Percentiles rank a stretch among this genome's conserved stretches.
phyloP scores from a whole-genome alignment of 805 yeast genomes.

The Yamadazyma nakazawae region DNA sequence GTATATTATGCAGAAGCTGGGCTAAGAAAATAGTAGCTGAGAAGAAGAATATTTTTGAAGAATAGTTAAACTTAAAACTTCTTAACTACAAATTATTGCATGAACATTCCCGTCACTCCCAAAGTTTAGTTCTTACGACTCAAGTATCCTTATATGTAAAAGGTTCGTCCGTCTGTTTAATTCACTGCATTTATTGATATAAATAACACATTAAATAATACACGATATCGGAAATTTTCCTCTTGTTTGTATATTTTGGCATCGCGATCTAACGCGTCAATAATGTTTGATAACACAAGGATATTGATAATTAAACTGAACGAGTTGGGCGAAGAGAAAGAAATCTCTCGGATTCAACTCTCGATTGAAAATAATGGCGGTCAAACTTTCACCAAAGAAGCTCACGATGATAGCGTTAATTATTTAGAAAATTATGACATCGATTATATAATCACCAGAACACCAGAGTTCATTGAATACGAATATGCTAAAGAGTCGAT shows the following conservation, averaged over 20 bases:
- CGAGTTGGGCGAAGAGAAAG: slow-evolving; percentile 7
- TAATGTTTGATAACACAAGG: slow-evolving; percentile 5
- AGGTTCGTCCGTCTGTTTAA: slow-evolving; percentile 1
- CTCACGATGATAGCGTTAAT: slow-evolving; percentile 7
- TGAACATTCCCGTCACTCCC: not conserved
- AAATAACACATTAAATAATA: slow-evolving; percentile 1
- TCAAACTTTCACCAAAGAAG: slow-evolving; percentile 5
- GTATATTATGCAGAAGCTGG: slow-evolving; percentile 79
- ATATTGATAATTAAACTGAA: slow-evolving; percentile 7
- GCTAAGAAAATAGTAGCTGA: slow-evolving; percentile 58
- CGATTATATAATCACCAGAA: slow-evolving; percentile 49
- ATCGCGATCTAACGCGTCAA: not conserved
- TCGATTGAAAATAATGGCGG: slow-evolving; percentile 12
- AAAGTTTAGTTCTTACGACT: not conserved
- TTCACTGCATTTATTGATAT: slow-evolving; percentile 10
- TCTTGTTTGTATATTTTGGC: not conserved
- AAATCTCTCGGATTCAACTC: slow-evolving; percentile 6
- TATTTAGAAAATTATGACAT: slow-evolving; percentile 10
- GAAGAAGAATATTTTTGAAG: slow-evolving; percentile 38
- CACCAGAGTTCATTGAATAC: slow-evolving; percentile 52
- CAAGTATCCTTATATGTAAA: not conserved
- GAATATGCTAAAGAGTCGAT: slow-evolving; percentile 45
- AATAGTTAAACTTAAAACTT: not conserved
- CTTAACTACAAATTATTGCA: not conserved
- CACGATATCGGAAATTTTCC: not conserved